Base-by-base conservation (phyloP, 2,329 filamentous ascomycete genomes). In the Aphanoascus verrucosus region DNA sequence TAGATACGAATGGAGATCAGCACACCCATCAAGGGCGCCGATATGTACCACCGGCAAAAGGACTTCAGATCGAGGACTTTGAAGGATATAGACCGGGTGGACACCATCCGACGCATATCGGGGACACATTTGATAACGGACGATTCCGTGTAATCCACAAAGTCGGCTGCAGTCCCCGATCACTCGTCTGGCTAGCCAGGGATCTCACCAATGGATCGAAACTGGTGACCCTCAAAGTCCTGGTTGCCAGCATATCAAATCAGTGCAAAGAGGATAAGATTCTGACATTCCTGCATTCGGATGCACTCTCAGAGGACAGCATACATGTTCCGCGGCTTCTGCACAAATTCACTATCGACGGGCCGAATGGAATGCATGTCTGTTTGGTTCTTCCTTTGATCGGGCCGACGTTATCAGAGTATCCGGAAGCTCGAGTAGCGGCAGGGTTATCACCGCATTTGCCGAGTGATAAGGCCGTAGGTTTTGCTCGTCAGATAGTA, bases 61-160 rank as follows among this genome's bases (percentile, higher is more conserved):
- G 31, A 12, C 31, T 47, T 35, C 28, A 47, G 7, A 9, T 28
- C 3, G 17, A 23, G 28, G 17, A 44, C 14, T 23, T 44, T 20
- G 41, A 12, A 23, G 9, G 17, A 28, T 8, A 8, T n/a, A 41
- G 38, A 41, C 2, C 38, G 19, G n/a, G 11, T 38, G 38, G n/a
- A 41, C 19, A 41, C 14, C n/a, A 17, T n/a, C n/a, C 19, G 6
- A 17, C 19, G 17, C 38, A 41, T 19, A 42, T 51, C 20, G 48
- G 48, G n/a, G 48, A 51, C 23, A 38, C 32, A 14, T 43, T 32
- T 6, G 23, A 32, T 14, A 23, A 51, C 2, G 40, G 31, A 6
- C 48, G 48, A 4, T 51, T 19, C 14, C 7, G 17, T 14, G 19
- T 51, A 1, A n/a, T 51, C 19, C 48, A 51, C 31, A 51, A 51